A percentile compares a stretch with the other conserved stretches of the same genome.
Evolutionary conservation across 1,284 basidiomycete species (phyloP).

Genomic region (Earliella scabrosa): DNA sequence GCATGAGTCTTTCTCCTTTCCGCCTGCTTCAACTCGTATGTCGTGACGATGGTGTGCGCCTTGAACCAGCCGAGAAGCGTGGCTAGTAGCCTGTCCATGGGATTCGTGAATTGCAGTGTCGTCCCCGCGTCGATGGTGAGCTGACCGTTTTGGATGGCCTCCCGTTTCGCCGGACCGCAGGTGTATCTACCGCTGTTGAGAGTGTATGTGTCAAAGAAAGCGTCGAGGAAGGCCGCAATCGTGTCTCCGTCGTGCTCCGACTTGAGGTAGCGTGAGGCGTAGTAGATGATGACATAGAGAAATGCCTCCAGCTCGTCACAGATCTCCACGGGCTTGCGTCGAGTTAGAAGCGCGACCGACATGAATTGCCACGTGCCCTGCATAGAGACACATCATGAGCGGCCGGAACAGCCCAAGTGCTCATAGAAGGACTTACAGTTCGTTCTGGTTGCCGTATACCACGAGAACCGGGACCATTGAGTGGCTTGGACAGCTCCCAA

Average conservation of each 20-base stretch:
- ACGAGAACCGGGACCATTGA: neutral
- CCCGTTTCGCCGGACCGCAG: neutral
- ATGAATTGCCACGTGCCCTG: slow-evolving; percentile 6
- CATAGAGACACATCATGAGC: neutral
- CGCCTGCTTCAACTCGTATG: neutral
- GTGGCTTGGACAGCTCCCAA: slow-evolving; percentile 15
- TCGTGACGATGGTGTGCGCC: neutral
- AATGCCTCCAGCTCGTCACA: slow-evolving; percentile 9
- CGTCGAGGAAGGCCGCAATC: neutral
- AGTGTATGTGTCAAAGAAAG: neutral
- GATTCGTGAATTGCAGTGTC: neutral
- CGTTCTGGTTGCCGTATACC: neutral
- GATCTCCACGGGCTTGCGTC: neutral
- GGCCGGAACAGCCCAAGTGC: too few species aligned
- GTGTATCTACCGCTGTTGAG: neutral
- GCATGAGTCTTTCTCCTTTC: neutral
- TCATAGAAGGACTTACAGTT: neutral
- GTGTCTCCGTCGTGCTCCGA: neutral
- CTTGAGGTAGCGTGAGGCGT: slow-evolving; percentile 6
- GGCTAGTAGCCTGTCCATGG: neutral
- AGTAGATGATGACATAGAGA: slow-evolving; percentile 8
- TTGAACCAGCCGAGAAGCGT: neutral
- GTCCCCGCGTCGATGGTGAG: neutral
- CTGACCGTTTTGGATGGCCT: neutral
- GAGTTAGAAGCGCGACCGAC: neutral